A percentile compares a stretch with the other conserved stretches of the same genome.
Conservation (phyloP, 2,329 filamentous ascomycete species). For the Grosmannia clavigera region DNA sequence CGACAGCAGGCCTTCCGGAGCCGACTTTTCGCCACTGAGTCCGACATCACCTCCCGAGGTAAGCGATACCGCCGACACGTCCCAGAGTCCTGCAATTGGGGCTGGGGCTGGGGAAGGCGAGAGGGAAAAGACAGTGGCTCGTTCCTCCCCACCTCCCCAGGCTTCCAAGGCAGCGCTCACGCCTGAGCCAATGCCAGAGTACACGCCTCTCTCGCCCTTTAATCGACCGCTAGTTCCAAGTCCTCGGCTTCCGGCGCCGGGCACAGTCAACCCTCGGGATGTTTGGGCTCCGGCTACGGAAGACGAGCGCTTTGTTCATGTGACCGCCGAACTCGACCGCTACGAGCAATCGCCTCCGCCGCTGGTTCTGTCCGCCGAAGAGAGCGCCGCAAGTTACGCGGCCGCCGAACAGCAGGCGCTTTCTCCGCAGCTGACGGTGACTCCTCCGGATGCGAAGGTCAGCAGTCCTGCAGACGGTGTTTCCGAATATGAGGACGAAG, state of each 20-base stretch:
- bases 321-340: constrained; percentile 23
- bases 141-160: neutral
- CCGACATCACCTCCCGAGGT: constrained; percentile 11
- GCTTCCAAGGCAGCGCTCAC: neutral
- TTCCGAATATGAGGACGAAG: neutral
- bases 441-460: neutral
- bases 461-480: neutral
- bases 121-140: neutral
- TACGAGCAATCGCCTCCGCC: constrained; percentile 19
- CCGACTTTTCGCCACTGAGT: constrained; percentile 12
- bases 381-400: neutral
- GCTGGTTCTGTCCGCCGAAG: neutral
- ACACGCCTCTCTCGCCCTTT: constrained; percentile 9
- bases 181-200: constrained; percentile 9
- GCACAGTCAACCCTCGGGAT: constrained; percentile 41
- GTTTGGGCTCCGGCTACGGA: constrained; percentile 33
- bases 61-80: neutral
- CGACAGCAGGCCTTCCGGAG: constrained; percentile 5
- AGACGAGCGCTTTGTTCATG: constrained; percentile 21
- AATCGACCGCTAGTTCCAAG: constrained; percentile 11
- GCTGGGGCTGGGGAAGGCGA: neutral
- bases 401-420: neutral
- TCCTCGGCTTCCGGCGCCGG: constrained; percentile 24
- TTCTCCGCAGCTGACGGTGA: neutral
- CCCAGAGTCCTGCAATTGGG: neutral